Percentiles rank a stretch among this genome's conserved stretches.
These are phyloP conservation scores for Plantago rigida DNA, from an alignment of 305 asterid genomes.

Conservation along the genomic window DNA sequence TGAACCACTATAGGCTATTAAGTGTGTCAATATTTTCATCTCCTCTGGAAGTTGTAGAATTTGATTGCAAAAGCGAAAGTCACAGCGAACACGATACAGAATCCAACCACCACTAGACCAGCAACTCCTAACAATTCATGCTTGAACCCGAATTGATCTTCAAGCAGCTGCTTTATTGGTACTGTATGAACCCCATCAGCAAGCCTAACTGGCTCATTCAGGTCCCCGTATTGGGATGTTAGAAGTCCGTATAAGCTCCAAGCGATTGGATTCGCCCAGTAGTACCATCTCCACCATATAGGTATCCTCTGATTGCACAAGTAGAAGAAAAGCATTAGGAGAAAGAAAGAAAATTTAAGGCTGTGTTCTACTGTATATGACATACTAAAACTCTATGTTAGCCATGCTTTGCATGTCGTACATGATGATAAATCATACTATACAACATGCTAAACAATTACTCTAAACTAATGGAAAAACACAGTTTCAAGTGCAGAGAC, in stretches of 20 bases:
- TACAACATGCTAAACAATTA: not conserved
- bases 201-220: slow-evolving; percentile 34
- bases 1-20: not conserved
- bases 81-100: slow-evolving; percentile 48
- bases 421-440: too few relatives aligned
- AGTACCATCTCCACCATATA: slow-evolving; percentile 88
- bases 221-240: slow-evolving; percentile 65
- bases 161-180: slow-evolving; percentile 43
- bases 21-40: slow-evolving; percentile 27
- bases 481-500: not conserved
- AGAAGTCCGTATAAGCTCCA: slow-evolving; percentile 75
- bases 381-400: not conserved
- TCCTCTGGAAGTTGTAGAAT: slow-evolving; percentile 63
- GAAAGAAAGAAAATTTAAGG: not conserved
- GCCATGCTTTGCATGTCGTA: not conserved
- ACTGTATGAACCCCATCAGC: slow-evolving; percentile 41
- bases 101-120: slow-evolving; percentile 41
- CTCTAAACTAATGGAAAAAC: not conserved
- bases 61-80: slow-evolving; percentile 59
- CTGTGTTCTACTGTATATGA: not conserved
- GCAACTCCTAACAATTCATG: slow-evolving; percentile 57
- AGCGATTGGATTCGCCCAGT: slow-evolving; percentile 73
- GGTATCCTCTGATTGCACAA: slow-evolving; percentile 54
- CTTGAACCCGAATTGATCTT: slow-evolving; percentile 51
- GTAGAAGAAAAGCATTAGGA: slow-evolving; percentile 2